Conservation (phyloP, 805 yeast species). For the Sugiyamaella mastotermitis region DNA sequence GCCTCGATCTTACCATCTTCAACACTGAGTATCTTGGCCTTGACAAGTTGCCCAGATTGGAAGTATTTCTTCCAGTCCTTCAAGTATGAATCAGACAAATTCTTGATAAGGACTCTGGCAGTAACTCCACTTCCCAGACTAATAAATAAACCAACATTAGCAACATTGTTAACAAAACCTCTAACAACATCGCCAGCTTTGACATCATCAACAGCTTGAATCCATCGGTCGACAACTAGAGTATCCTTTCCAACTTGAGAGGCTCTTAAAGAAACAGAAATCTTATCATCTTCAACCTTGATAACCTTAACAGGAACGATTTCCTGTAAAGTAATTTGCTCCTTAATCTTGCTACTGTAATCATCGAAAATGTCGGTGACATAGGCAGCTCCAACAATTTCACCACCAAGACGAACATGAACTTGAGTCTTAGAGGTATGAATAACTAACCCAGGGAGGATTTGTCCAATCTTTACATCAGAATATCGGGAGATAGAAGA, state of each 20-base stretch:
- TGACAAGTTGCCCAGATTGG: slow-evolving; percentile 63
- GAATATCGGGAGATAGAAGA: slow-evolving; percentile 20
- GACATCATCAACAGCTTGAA: slow-evolving; percentile 47
- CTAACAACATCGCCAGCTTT: slow-evolving; percentile 65
- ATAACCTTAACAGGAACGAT: slow-evolving; percentile 21
- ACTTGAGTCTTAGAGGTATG: slow-evolving; percentile 34
- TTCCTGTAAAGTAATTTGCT: slow-evolving; percentile 17
- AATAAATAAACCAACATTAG: slow-evolving; percentile 71
- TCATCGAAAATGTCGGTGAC: slow-evolving; percentile 21
- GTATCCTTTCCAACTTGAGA: slow-evolving; percentile 30
- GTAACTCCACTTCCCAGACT: slow-evolving; percentile 62
- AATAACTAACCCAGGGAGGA: slow-evolving; percentile 14
- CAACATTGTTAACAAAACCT: slow-evolving; percentile 74
- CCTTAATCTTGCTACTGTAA: slow-evolving; percentile 13
- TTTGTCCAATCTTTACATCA: slow-evolving; percentile 16
- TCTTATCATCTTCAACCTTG: slow-evolving; percentile 46
- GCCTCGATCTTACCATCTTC: slow-evolving; percentile 51
- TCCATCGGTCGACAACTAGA: slow-evolving; percentile 46
- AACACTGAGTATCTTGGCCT: slow-evolving; percentile 59
- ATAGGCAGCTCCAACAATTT: slow-evolving; percentile 28
- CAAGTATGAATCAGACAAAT: slow-evolving; percentile 72
- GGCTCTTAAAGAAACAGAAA: slow-evolving; percentile 60
- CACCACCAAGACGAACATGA: slow-evolving; percentile 14
- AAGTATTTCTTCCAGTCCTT: slow-evolving; percentile 84
- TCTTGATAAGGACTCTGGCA: slow-evolving; percentile 76